phyloP scores from a whole-genome alignment of 306 rosid species.

The barrel medic (Medicago truncatula) region DNA sequence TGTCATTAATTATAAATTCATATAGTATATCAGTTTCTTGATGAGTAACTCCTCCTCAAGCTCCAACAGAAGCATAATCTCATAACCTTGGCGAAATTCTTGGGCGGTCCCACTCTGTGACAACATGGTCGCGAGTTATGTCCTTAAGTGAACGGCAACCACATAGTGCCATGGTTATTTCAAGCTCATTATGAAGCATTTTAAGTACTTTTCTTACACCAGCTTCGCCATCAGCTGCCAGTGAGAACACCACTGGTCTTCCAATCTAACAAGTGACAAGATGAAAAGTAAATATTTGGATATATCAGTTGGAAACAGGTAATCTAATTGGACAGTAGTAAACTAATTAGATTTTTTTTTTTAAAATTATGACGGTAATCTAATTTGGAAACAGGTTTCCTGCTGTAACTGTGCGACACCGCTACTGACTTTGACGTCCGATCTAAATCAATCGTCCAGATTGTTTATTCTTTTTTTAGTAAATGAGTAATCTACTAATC shows the following conservation, averaged over 20 bases:
- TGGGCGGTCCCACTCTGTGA: constrained; percentile 69
- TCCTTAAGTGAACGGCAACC: constrained; percentile 88
- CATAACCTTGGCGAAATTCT: constrained; percentile 49
- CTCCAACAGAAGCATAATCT: background rate
- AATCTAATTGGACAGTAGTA: background rate
- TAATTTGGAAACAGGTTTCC: too few relatives aligned
- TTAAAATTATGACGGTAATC: too few relatives aligned
- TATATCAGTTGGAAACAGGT: too few relatives aligned
- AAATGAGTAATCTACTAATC: background rate
- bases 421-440: too few relatives aligned
- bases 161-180: constrained; percentile 83
- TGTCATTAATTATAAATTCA: background rate
- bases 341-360: too few relatives aligned
- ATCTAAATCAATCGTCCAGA: background rate
- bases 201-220: constrained; percentile 84
- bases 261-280: constrained; percentile 80
- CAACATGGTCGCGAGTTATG: constrained; percentile 78
- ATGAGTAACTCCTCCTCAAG: background rate
- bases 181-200: constrained; percentile 85
- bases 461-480: background rate
- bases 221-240: constrained; percentile 93
- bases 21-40: background rate
- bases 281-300: background rate
- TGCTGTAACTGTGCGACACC: too few relatives aligned
- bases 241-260: constrained; percentile 83